These are phyloP conservation scores for Rhodotorula sp. DNA, from an alignment of 1,284 basidiomycete genomes.

Conservation along the genomic window DNA sequence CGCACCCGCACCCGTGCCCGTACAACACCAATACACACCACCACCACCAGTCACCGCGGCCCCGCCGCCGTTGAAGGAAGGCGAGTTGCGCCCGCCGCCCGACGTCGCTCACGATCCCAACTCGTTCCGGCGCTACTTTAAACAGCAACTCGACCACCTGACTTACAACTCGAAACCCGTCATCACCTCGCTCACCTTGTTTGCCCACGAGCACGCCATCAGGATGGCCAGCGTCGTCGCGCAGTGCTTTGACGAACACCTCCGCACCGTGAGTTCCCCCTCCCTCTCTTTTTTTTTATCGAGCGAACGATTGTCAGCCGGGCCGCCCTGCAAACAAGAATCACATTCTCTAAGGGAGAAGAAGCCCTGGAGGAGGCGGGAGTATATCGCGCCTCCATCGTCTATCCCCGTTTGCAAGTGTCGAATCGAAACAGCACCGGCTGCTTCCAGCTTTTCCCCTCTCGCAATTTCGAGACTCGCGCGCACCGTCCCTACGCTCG, in stretches of 20 bases:
- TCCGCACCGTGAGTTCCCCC: slow-evolving; percentile 58
- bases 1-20: neutral
- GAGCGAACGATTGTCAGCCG: too few species aligned
- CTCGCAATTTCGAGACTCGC: too few species aligned
- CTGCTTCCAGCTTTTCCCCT: too few species aligned
- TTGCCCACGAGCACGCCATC: slow-evolving; percentile 82
- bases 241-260: slow-evolving; percentile 83
- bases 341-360: too few species aligned
- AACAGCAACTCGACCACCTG: slow-evolving; percentile 73
- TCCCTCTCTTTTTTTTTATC: neutral
- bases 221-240: slow-evolving; percentile 75
- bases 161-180: slow-evolving; percentile 95
- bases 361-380: too few species aligned
- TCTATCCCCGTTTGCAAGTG: too few species aligned
- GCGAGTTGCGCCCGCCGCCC: slow-evolving; percentile 31
- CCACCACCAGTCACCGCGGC: neutral
- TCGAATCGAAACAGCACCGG: too few species aligned
- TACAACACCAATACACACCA: neutral
- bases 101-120: slow-evolving; percentile 54
- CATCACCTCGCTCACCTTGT: slow-evolving; percentile 91
- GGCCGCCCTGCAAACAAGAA: too few species aligned
- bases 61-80: slow-evolving; percentile 15
- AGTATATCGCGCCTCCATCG: too few species aligned
- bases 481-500: too few species aligned
- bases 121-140: slow-evolving; percentile 63